These are phyloP conservation scores for Penicillium pulvis DNA, from an alignment of 495 filamentous ascomycete genomes.

Conservation along the genomic window DNA sequence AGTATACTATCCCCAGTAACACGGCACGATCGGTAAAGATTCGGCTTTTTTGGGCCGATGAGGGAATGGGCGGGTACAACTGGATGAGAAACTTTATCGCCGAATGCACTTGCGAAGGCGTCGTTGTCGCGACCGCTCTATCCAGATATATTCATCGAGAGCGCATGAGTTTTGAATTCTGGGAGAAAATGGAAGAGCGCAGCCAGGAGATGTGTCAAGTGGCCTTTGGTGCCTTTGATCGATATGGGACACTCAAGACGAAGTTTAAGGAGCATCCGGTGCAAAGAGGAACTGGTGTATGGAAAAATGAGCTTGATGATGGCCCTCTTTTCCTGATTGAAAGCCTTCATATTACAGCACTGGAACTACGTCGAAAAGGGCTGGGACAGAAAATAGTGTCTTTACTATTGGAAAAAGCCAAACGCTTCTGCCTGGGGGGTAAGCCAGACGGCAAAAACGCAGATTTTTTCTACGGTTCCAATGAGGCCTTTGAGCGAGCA, in stretches of 20 bases:
- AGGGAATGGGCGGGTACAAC: constrained; percentile 11
- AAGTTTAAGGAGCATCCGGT: constrained; percentile 31
- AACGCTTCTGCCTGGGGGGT: too few relatives aligned
- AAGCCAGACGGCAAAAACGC: too few relatives aligned
- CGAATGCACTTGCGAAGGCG: constrained; percentile 24
- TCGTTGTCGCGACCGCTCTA: constrained; percentile 22
- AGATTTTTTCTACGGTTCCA: too few relatives aligned
- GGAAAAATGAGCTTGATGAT: constrained; percentile 31
- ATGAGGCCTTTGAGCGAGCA: too few relatives aligned
- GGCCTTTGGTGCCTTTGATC: constrained; percentile 31
- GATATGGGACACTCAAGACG: constrained; percentile 32
- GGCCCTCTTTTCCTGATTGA: constrained; percentile 23
- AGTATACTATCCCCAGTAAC: constrained; percentile 22
- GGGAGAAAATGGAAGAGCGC: constrained; percentile 20
- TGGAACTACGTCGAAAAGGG: too few relatives aligned
- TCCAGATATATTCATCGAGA: constrained; percentile 23
- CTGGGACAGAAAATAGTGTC: too few relatives aligned
- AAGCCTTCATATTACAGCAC: too few relatives aligned
- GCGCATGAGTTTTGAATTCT: constrained; percentile 22
- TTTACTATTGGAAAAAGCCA: too few relatives aligned
- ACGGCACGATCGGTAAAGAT: constrained; percentile 23
- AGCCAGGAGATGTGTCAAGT: constrained; percentile 17
- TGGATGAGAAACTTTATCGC: constrained; percentile 24
- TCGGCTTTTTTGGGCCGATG: constrained; percentile 19
- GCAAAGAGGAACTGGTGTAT: constrained; percentile 31